phyloP scores from a whole-genome alignment of 352 stramenopile genomes.

The Globisporangium nodosum region DNA sequence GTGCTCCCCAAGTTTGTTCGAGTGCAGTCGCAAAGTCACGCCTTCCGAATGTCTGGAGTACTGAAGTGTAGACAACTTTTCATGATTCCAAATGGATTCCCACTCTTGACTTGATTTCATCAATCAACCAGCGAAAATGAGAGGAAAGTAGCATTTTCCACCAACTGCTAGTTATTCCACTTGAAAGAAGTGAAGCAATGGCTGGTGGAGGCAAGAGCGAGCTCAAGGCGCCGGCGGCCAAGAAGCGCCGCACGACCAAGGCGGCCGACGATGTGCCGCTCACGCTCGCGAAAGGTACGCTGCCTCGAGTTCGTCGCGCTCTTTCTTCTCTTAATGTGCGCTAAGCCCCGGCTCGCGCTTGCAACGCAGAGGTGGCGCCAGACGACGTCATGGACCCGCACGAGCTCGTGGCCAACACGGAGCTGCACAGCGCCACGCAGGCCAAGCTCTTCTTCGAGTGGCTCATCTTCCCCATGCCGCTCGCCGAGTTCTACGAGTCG shows the following conservation, averaged over 20 bases:
- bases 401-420: constrained; percentile 44
- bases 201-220: constrained; percentile 24
- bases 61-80: no score
- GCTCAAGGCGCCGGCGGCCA: constrained; percentile 19
- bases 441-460: constrained; percentile 76
- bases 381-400: constrained; percentile 58
- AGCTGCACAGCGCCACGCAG: constrained; percentile 66
- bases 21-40: no score
- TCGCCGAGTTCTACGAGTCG: constrained; percentile 88
- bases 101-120: no score
- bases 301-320: neutral
- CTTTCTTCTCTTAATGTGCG: no score
- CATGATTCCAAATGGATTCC: no score
- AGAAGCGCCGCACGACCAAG: constrained; percentile 53
- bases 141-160: no score
- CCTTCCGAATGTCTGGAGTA: no score
- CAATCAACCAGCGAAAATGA: no score
- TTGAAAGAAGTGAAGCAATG: no score
- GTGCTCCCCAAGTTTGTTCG: no score
- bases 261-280: constrained; percentile 28
- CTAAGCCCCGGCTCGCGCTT: neutral
- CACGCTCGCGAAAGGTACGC: constrained; percentile 23
- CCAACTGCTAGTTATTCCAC: no score
- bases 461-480: constrained; percentile 78
- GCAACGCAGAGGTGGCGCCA: constrained; percentile 16